Conservation (phyloP, 805 yeast genomes). For the Candida incommunis region DNA sequence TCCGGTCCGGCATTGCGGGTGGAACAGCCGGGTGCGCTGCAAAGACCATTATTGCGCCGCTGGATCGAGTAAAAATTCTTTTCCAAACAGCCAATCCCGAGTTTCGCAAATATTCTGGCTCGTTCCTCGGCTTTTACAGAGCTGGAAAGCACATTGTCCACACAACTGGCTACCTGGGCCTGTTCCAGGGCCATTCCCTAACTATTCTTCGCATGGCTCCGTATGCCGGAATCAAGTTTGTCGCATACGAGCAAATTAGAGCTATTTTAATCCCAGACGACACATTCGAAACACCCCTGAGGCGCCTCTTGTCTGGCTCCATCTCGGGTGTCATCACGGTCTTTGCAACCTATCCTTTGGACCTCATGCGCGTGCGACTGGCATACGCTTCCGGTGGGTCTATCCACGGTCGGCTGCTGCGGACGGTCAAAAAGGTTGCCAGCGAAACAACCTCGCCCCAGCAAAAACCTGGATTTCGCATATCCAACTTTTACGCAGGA, state of each 20-base stretch:
- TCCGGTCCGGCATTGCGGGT: slow-evolving; percentile 83
- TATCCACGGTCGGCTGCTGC: slow-evolving; percentile 15
- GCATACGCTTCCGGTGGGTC: slow-evolving; percentile 54
- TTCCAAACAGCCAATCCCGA: slow-evolving; percentile 94
- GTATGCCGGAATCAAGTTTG: slow-evolving; percentile 93
- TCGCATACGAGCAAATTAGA: slow-evolving; percentile 88
- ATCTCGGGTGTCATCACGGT: slow-evolving; percentile 81
- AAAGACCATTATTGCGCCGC: slow-evolving; percentile 86
- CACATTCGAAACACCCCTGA: slow-evolving; percentile 59
- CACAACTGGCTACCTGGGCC: slow-evolving; percentile 63
- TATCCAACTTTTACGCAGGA: slow-evolving; percentile 78
- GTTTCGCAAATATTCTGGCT: slow-evolving; percentile 65
- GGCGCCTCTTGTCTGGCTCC: slow-evolving; percentile 81
- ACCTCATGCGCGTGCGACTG: slow-evolving; percentile 75
- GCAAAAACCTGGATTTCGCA: slow-evolving; percentile 17
- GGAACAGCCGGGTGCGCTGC: slow-evolving; percentile 96
- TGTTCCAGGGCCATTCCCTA: slow-evolving; percentile 92
- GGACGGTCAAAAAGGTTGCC: slow-evolving; percentile 18
- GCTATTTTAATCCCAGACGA: slow-evolving; percentile 62
- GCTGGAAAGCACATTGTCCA: slow-evolving; percentile 58
- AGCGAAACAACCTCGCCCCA: slow-evolving; percentile 12
- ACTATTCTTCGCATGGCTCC: slow-evolving; percentile 87
- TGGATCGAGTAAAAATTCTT: slow-evolving; percentile 86
- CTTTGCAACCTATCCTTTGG: slow-evolving; percentile 82
- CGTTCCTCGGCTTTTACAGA: slow-evolving; percentile 55